Conservation (phyloP, 2,329 filamentous ascomycete species). For the Claviceps citrina region DNA sequence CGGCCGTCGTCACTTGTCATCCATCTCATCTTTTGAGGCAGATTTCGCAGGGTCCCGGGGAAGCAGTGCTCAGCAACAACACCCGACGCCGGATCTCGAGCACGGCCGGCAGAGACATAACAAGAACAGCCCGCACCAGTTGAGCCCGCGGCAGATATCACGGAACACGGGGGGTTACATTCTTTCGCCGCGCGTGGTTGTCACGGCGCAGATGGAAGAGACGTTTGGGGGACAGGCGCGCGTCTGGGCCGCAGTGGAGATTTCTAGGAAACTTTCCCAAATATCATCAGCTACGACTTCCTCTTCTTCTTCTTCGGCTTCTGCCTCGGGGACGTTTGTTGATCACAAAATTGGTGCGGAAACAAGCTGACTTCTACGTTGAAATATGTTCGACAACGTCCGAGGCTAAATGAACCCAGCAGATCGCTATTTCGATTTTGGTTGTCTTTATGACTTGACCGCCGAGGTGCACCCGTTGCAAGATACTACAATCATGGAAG, state of each 20-base stretch:
- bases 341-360: slow-evolving; percentile 11
- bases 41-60: not conserved
- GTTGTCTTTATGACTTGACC: slow-evolving; percentile 33
- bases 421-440: slow-evolving; percentile 26
- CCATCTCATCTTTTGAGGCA: slow-evolving; percentile 1
- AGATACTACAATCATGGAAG: slow-evolving; percentile 27
- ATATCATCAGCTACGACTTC: slow-evolving; percentile 5
- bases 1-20: slow-evolving; percentile 1
- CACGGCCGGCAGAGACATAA: not conserved
- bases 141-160: slow-evolving; percentile 6
- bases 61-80: not conserved
- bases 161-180: slow-evolving; percentile 11
- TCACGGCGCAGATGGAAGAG: slow-evolving; percentile 26
- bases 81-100: not conserved
- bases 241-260: slow-evolving; percentile 35
- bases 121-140: not conserved
- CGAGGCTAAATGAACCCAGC: slow-evolving; percentile 1
- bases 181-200: slow-evolving; percentile 26
- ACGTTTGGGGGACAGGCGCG: slow-evolving; percentile 18
- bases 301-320: not conserved
- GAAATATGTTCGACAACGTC: not conserved
- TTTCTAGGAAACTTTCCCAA: slow-evolving; percentile 25
- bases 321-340: slow-evolving; percentile 7
- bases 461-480: slow-evolving; percentile 29
- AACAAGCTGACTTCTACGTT: not conserved